Conservation (phyloP, 2,329 filamentous ascomycete genomes). For the Diplodia seriata region DNA sequence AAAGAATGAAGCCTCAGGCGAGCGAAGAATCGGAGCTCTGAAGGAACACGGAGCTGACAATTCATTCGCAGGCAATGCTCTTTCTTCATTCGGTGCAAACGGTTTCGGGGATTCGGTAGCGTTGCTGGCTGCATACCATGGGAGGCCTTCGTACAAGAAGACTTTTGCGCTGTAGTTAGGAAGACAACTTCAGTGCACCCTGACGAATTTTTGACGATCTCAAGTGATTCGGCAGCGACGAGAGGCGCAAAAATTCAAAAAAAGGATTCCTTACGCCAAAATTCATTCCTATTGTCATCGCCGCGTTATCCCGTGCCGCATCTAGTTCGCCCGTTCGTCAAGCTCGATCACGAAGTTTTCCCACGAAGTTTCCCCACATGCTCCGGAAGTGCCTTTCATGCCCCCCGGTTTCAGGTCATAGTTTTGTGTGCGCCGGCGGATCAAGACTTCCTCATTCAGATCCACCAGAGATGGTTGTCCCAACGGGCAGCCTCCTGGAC, state of each 20-base stretch:
- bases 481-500: not conserved
- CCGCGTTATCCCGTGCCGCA: conserved; percentile 10
- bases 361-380: not conserved
- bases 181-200: conserved; percentile 12
- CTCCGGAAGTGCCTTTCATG: not conserved
- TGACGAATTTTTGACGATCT: conserved; percentile 32
- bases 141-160: conserved; percentile 12
- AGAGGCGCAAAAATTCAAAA: conserved; percentile 23
- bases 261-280: conserved; percentile 21
- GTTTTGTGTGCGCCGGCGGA: conserved; percentile 42
- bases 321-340: not conserved
- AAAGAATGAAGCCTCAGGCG: not conserved
- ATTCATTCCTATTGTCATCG: conserved; percentile 4
- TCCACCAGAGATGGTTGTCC: conserved; percentile 35
- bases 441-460: conserved; percentile 53
- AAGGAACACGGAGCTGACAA: not conserved
- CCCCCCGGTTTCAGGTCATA: not conserved
- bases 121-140: conserved; percentile 25
- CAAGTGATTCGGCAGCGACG: conserved; percentile 31
- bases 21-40: not conserved
- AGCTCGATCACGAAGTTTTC: not conserved
- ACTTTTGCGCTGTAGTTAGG: conserved; percentile 31
- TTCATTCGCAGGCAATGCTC: conserved; percentile 29
- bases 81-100: conserved; percentile 30
- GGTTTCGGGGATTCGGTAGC: conserved; percentile 28